phyloP scores from a whole-genome alignment of 768 basidiomycete species.

The Mycena galericulata region DNA sequence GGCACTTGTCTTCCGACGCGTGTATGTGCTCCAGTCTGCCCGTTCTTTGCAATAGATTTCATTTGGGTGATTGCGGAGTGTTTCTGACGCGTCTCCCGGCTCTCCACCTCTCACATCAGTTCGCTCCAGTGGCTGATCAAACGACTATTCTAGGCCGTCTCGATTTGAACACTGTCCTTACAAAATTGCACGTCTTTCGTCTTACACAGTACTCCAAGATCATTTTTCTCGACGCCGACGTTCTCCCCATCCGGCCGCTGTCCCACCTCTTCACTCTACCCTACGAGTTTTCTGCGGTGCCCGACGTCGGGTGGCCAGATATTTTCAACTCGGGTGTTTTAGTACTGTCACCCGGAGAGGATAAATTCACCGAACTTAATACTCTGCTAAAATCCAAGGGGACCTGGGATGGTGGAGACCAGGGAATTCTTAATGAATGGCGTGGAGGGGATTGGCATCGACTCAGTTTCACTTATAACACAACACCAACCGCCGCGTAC shows the following conservation, averaged over 20 bases:
- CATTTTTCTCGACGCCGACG: constrained; percentile 93
- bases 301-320: constrained; percentile 99
- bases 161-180: constrained; percentile 93
- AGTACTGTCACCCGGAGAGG: constrained; percentile 84
- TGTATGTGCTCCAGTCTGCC: constrained; percentile 21
- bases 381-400: constrained; percentile 81
- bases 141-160: constrained; percentile 76
- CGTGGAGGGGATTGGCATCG: constrained; percentile 88
- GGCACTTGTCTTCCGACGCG: constrained; percentile 33
- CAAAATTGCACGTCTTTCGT: constrained; percentile 96
- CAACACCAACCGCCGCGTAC: constrained; percentile 96
- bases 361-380: constrained; percentile 83
- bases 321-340: constrained; percentile 99
- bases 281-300: constrained; percentile 90
- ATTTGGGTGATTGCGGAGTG: constrained; percentile 29
- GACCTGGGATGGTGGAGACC: constrained; percentile 98
- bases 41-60: not conserved
- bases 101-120: constrained; percentile 8
- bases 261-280: constrained; percentile 91
- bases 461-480: constrained; percentile 98
- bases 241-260: constrained; percentile 88
- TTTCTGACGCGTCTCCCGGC: constrained; percentile 29
- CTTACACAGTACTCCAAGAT: constrained; percentile 88
- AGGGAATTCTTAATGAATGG: constrained; percentile 98
- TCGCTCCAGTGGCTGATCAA: constrained; percentile 32